Evolutionary conservation across 78 protist genomes (phyloP).

Genomic region (Guillardia theta): DNA sequence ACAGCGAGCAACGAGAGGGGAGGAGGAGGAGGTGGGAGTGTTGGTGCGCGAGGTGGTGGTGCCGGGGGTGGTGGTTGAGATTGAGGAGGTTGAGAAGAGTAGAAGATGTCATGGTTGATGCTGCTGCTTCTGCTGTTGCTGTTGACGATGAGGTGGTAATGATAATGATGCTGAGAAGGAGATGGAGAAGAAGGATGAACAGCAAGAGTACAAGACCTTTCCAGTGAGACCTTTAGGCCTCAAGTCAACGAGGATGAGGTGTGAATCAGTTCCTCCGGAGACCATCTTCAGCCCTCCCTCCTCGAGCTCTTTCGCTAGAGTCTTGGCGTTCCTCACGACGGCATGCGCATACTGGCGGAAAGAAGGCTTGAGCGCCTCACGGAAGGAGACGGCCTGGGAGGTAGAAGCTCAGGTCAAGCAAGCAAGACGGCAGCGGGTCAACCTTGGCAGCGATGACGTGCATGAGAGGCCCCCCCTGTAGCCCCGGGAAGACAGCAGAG

Average conservation of each 20-base stretch:
- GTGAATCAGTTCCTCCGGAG: slow-evolving; percentile 84
- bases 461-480: slow-evolving; percentile 89
- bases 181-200: no score
- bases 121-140: no score
- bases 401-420: no score
- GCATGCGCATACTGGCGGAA: slow-evolving; percentile 18
- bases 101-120: background rate
- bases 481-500: slow-evolving; percentile 81
- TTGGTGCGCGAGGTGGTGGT: background rate
- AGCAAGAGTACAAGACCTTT: background rate
- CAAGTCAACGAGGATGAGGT: slow-evolving; percentile 74
- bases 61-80: background rate
- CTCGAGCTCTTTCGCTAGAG: background rate
- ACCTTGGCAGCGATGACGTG: slow-evolving; percentile 81
- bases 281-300: background rate
- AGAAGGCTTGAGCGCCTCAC: slow-evolving; percentile 61
- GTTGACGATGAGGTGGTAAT: no score
- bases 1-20: background rate
- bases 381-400: slow-evolving; percentile 72
- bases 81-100: background rate
- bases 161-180: no score
- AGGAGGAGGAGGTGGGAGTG: background rate
- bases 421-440: no score
- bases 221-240: slow-evolving; percentile 3
- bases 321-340: background rate